Conservation (phyloP, 768 basidiomycete species). For the Lentinula detonsa region DNA sequence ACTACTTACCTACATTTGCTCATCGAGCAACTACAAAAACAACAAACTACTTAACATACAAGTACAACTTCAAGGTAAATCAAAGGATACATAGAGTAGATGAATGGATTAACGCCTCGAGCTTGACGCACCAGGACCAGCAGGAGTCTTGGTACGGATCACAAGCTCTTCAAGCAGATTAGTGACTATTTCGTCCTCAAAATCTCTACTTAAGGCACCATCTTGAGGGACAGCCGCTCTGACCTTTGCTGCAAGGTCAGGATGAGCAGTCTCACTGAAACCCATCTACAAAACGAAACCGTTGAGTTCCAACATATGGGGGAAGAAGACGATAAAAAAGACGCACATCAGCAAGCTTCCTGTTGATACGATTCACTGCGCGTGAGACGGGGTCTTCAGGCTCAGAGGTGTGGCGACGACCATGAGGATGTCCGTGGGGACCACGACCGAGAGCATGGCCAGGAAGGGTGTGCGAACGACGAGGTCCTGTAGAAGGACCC, state of each 20-base stretch:
- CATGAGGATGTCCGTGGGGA: slow-evolving; percentile 11
- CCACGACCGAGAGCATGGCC: slow-evolving; percentile 25
- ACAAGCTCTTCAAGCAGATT: slow-evolving; percentile 55
- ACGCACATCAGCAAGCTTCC: slow-evolving; percentile 60
- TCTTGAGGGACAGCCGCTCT: slow-evolving; percentile 41
- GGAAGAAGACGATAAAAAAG: not conserved
- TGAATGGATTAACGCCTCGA: not conserved
- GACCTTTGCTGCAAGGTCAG: slow-evolving; percentile 45
- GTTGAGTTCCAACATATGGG: not conserved
- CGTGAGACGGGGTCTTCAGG: slow-evolving; percentile 25
- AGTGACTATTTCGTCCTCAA: slow-evolving; percentile 63
- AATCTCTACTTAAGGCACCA: slow-evolving; percentile 41
- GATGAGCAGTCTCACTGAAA: slow-evolving; percentile 55
- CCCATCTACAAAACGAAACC: slow-evolving; percentile 50
- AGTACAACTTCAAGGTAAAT: not conserved
- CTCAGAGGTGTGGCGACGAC: slow-evolving; percentile 13
- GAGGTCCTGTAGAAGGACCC: slow-evolving; percentile 21
- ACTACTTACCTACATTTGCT: not conserved
- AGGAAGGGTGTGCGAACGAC: slow-evolving; percentile 36
- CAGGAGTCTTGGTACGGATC: slow-evolving; percentile 29
- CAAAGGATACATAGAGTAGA: not conserved
- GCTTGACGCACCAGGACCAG: slow-evolving; percentile 23
- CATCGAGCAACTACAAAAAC: slow-evolving; percentile 5
- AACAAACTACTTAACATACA: not conserved
- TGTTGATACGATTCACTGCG: slow-evolving; percentile 44